These are phyloP conservation scores for Salix suchowensis DNA, from an alignment of 345 rosid species.

Conservation along the genomic window DNA sequence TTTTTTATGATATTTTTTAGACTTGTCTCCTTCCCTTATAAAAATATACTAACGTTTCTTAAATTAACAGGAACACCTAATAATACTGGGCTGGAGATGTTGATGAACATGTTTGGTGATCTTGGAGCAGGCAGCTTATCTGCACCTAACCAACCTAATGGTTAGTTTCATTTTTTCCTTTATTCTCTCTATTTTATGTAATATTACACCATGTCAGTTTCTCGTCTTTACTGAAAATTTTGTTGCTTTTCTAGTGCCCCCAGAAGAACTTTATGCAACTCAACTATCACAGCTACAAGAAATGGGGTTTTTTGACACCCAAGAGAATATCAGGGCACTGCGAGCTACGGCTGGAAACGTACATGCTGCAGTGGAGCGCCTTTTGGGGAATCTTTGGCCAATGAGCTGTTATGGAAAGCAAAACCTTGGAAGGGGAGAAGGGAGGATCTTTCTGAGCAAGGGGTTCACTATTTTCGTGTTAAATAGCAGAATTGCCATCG, in stretches of 20 bases:
- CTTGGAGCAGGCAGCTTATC: constrained; percentile 55
- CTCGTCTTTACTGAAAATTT: background rate
- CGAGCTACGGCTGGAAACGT: constrained; percentile 68
- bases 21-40: background rate
- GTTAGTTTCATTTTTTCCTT: constrained; percentile 13
- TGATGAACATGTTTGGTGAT: constrained; percentile 61
- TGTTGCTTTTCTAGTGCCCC: constrained; percentile 38
- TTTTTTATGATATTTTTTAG: no score
- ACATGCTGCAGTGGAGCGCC: constrained; percentile 70
- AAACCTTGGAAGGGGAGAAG: background rate
- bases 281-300: constrained; percentile 70
- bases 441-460: background rate
- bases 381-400: constrained; percentile 33
- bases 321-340: constrained; percentile 58
- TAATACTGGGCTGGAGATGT: constrained; percentile 42
- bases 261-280: constrained; percentile 57
- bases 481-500: background rate
- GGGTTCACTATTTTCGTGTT: background rate
- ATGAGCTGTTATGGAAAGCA: background rate
- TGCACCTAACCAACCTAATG: constrained; percentile 46
- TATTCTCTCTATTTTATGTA: background rate
- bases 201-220: background rate
- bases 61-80: constrained; percentile 43
- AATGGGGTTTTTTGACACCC: constrained; percentile 72
- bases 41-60: background rate